phyloP scores from a whole-genome alignment of 257 asterid genomes.

The Mentha longifolia region DNA sequence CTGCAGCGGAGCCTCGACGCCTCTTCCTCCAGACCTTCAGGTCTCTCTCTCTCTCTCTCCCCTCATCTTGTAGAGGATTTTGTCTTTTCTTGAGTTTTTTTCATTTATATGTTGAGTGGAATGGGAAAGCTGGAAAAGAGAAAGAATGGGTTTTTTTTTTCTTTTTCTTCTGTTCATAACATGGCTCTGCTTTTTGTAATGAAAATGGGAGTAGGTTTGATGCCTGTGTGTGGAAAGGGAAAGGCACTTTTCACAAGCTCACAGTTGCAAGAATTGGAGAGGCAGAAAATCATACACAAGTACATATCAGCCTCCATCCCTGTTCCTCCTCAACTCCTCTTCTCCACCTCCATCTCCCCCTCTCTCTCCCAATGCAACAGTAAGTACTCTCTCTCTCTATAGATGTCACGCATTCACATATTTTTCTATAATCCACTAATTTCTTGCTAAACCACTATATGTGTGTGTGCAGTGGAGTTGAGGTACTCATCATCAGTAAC shows the following conservation, averaged over 20 bases:
- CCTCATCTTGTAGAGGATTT: neutral
- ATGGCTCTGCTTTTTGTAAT: neutral
- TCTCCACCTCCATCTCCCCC: conserved; percentile 13
- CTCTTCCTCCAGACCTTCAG: conserved; percentile 27
- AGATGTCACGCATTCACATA: neutral
- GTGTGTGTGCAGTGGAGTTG: conserved; percentile 3
- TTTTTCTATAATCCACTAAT: too few species aligned
- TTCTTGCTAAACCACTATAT: too few species aligned
- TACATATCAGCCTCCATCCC: conserved; percentile 57
- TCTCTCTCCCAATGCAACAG: conserved; percentile 50
- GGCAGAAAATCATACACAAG: conserved; percentile 61
- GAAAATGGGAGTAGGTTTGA: conserved; percentile 12
- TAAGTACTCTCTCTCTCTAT: conserved; percentile 1
- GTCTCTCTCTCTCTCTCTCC: conserved; percentile 28
- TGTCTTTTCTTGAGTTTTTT: neutral
- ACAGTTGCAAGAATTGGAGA: conserved; percentile 72
- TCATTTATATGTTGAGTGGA: neutral
- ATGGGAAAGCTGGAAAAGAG: neutral
- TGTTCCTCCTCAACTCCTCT: conserved; percentile 65
- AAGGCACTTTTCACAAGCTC: conserved; percentile 56
- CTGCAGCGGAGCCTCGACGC: conserved; percentile 28
- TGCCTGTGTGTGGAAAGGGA: conserved; percentile 35
- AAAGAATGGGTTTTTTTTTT: neutral
- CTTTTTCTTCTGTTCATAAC: too few species aligned
- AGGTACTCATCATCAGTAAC: conserved; percentile 35